Evolutionary conservation across 2,329 filamentous ascomycete genomes (phyloP).

Genomic region (Elsinoe fawcettii): DNA sequence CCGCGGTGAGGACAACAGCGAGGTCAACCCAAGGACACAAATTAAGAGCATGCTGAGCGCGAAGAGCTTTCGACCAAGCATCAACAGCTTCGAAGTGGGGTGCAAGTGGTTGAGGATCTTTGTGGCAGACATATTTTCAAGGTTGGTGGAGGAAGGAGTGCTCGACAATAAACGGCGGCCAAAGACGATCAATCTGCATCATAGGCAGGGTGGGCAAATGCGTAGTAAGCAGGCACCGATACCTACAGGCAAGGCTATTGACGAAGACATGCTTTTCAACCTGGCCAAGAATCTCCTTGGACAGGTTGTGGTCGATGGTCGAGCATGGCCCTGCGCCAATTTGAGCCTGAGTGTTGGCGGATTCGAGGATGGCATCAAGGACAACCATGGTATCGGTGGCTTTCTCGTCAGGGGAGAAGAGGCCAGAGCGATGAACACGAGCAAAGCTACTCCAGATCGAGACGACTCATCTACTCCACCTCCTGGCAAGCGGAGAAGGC

Average conservation of each 20-base stretch:
- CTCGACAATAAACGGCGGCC: constrained; percentile 80
- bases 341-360: constrained; percentile 82
- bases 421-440: constrained; percentile 40
- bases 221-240: constrained; percentile 71
- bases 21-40: constrained; percentile 83
- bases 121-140: constrained; percentile 78
- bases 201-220: constrained; percentile 65
- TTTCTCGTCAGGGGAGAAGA: constrained; percentile 68
- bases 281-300: constrained; percentile 68
- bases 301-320: constrained; percentile 70
- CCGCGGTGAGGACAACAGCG: constrained; percentile 75
- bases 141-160: constrained; percentile 84
- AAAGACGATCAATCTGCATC: constrained; percentile 76
- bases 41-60: constrained; percentile 97
- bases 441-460: not conserved
- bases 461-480: constrained; percentile 21
- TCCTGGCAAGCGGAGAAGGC: constrained; percentile 30
- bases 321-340: constrained; percentile 85
- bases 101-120: constrained; percentile 85
- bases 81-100: constrained; percentile 70
- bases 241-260: constrained; percentile 63
- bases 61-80: constrained; percentile 84
- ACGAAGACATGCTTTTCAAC: constrained; percentile 64
- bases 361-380: constrained; percentile 78
- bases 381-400: constrained; percentile 76